These are phyloP conservation scores for Aspergillus eucalypticola DNA, from an alignment of 2,329 filamentous ascomycete species.

Conservation along the genomic window DNA sequence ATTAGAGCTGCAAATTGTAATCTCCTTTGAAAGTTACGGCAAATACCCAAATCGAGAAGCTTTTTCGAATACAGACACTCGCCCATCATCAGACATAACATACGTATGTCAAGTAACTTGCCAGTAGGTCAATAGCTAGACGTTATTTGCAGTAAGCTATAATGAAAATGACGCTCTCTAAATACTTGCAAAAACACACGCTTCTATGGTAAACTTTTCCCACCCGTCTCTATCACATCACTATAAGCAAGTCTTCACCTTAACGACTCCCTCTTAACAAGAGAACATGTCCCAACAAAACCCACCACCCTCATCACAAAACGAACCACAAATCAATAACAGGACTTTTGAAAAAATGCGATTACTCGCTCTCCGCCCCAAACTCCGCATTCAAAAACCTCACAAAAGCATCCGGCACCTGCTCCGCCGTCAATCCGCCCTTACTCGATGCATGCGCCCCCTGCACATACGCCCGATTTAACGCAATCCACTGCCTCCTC, in stretches of 20 bases:
- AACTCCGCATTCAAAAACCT: slow-evolving; percentile 49
- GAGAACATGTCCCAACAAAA: too few relatives aligned
- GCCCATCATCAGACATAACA: neutral
- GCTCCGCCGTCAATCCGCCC: slow-evolving; percentile 34
- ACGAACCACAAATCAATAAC: neutral
- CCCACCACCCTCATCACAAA: neutral
- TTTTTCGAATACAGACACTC: too few relatives aligned
- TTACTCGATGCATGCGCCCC: slow-evolving; percentile 37
- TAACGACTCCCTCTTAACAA: too few relatives aligned
- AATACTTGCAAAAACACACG: neutral
- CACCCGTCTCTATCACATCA: neutral
- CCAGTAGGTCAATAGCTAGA: neutral
- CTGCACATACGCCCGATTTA: slow-evolving; percentile 45
- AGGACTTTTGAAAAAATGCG: neutral
- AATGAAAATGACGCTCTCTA: neutral
- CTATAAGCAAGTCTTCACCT: too few relatives aligned
- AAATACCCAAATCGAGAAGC: too few relatives aligned
- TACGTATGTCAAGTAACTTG: neutral
- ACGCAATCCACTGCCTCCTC: slow-evolving; percentile 48
- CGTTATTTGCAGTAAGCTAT: too few relatives aligned
- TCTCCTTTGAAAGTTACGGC: too few relatives aligned
- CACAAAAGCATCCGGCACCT: slow-evolving; percentile 48
- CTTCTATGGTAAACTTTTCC: slow-evolving; percentile 3
- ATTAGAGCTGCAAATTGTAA: too few relatives aligned
- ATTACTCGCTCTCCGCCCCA: slow-evolving; percentile 29